These are phyloP conservation scores for Phytophthora pisi DNA, from an alignment of 352 stramenopile species.

Conservation along the genomic window DNA sequence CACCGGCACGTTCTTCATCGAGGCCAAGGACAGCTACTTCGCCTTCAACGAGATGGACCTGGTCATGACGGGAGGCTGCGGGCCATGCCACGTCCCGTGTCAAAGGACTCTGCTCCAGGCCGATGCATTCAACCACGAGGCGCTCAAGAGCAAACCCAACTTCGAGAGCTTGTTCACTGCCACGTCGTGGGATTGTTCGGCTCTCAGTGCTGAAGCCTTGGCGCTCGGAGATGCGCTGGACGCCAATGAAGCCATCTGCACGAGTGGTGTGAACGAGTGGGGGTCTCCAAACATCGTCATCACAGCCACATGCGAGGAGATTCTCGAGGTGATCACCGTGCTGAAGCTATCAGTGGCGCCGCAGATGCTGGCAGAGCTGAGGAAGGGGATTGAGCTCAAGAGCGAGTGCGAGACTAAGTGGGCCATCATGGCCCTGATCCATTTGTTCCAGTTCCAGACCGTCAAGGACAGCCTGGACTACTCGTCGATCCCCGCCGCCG, in stretches of 20 bases:
- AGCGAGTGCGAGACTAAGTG: constrained; percentile 27
- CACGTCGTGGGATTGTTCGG: constrained; percentile 30
- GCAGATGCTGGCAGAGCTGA: constrained; percentile 17
- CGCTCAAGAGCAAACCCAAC: constrained; percentile 32
- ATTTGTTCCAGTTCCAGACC: constrained; percentile 35
- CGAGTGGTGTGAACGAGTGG: constrained; percentile 34
- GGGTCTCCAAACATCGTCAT: constrained; percentile 30
- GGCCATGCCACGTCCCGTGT: constrained; percentile 11
- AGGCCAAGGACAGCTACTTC: constrained; percentile 28
- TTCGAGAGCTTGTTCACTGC: constrained; percentile 33
- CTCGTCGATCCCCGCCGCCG: constrained; percentile 23
- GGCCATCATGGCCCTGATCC: constrained; percentile 21
- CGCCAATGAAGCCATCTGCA: constrained; percentile 31
- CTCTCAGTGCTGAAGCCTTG: constrained; percentile 12
- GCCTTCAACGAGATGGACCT: constrained; percentile 24
- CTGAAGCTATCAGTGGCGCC: constrained; percentile 25
- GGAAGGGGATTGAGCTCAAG: constrained; percentile 18
- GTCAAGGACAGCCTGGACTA: constrained; percentile 24
- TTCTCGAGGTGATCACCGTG: constrained; percentile 21
- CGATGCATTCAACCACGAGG: constrained; percentile 9
- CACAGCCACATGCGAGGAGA: constrained; percentile 16
- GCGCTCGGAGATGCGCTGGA: constrained; percentile 22
- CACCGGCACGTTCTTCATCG: constrained; percentile 18
- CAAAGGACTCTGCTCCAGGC: constrained; percentile 6
- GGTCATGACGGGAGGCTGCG: constrained; percentile 17